phyloP scores from a whole-genome alignment of 352 stramenopile genomes.

The Globisporangium splendens region DNA sequence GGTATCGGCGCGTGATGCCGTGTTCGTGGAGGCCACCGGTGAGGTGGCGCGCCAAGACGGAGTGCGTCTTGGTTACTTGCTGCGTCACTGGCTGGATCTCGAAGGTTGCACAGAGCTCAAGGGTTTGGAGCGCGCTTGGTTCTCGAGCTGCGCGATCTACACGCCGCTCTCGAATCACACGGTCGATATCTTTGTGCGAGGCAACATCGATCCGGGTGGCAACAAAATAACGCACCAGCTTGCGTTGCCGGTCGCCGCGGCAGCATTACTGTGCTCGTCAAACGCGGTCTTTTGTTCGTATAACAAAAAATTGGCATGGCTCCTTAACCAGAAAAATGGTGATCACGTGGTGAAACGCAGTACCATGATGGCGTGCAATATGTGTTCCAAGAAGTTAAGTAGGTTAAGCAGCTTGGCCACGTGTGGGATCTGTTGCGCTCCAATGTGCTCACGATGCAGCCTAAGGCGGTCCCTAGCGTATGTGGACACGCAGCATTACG shows the following conservation, averaged over 20 bases:
- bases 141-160: slow-evolving; percentile 14
- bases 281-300: slow-evolving; percentile 21
- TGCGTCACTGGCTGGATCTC: slow-evolving; percentile 19
- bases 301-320: slow-evolving; percentile 33
- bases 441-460: slow-evolving; percentile 27
- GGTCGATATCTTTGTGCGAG: slow-evolving; percentile 13
- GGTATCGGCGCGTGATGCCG: slow-evolving; percentile 11
- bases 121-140: slow-evolving; percentile 5
- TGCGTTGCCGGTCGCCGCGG: slow-evolving; percentile 11
- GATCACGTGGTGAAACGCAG: neutral
- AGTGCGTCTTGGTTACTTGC: slow-evolving; percentile 12
- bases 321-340: slow-evolving; percentile 14
- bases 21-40: slow-evolving; percentile 16
- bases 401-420: slow-evolving; percentile 20
- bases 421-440: slow-evolving; percentile 22
- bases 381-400: slow-evolving; percentile 20
- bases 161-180: slow-evolving; percentile 4
- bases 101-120: slow-evolving; percentile 4
- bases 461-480: slow-evolving; percentile 22
- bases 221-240: slow-evolving; percentile 10
- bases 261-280: slow-evolving; percentile 19
- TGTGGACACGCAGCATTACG: slow-evolving; percentile 9
- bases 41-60: slow-evolving; percentile 4
- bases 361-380: slow-evolving; percentile 3
- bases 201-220: slow-evolving; percentile 6